Conservation (phyloP, 1,284 basidiomycete genomes). For the Ganoderma sinense region DNA sequence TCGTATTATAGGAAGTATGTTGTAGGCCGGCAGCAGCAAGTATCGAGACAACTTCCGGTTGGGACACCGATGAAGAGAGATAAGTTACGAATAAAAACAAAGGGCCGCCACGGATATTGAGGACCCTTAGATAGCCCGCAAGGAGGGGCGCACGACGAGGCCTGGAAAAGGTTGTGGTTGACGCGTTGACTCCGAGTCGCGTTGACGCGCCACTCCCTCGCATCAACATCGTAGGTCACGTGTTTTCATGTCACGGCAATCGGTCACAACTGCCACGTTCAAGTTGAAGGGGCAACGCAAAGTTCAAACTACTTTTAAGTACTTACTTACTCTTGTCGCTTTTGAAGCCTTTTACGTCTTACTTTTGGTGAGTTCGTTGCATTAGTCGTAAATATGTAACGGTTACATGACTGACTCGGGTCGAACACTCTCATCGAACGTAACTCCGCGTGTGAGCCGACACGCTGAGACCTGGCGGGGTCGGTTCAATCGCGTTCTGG, state of each 20-base stretch:
- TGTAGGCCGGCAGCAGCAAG: neutral
- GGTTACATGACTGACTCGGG: neutral
- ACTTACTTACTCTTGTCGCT: no score
- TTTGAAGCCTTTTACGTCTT: no score
- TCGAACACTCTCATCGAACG: neutral
- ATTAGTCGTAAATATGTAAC: neutral
- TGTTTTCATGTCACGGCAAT: neutral
- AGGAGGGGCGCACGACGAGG: neutral
- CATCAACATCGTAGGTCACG: neutral
- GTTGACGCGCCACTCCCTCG: neutral
- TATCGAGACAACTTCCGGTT: neutral
- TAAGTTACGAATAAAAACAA: neutral
- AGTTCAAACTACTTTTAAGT: no score
- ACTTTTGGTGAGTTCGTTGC: neutral
- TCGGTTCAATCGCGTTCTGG: neutral
- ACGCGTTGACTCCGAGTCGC: no score
- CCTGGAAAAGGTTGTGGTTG: neutral
- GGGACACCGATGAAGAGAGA: neutral
- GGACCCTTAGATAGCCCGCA: neutral
- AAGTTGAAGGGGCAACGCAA: no score
- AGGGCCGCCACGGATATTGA: neutral
- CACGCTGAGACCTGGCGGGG: neutral
- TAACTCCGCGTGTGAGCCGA: neutral
- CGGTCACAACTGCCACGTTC: neutral
- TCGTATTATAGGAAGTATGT: neutral